Base-by-base conservation (phyloP, 1,139 yeast genomes). In the Yamadazyma oceani region DNA sequence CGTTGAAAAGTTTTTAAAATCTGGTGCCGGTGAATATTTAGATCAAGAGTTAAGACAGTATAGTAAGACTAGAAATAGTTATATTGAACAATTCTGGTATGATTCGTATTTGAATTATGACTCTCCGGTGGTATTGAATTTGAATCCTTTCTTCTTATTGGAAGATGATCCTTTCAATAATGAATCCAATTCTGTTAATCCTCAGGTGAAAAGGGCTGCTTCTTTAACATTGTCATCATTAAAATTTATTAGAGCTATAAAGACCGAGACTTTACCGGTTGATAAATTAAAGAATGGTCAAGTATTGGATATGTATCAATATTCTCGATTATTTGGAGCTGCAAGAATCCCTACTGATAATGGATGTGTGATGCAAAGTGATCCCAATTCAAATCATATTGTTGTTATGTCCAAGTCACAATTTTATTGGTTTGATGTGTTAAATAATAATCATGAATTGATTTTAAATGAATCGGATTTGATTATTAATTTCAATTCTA, bases 31-130 rank as follows among this genome's bases (percentile, higher is more conserved):
- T 5, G 74, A 79, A 22, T 69, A 75, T 40, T 69, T 88, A 47
- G 87, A 85, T 48, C 65, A 75, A 24, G 81, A 80, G 51, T 71
- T 87, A 34, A 64, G 80, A 34, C 76, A 76, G 38, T 86, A 85
- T 51, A 72, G 87, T 9, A 69, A 76, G 40, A 62, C 77, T 14
- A 69, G 89, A 49, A 78, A 85, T 38, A 82, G 94, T 8, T 88
- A 84, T 60, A 88, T 88, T 45, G 96, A 88, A 60, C 95, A 88
- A 58, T 88, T 88, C 58, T 88, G 96, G 96, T 87, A 81, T 58
- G 96, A 88, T 56, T 80, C 95, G 2, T 88, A 88, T 59, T 70
- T 88, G 46, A 82, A 82, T 58, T 85, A 85, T 57, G 96, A 88
- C 60, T 84, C 88, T 17, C 95, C 90, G 0, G 95, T 88, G 35